Base-by-base conservation (phyloP, 2,329 filamentous ascomycete genomes). In the Mollisiaceae sp. region DNA sequence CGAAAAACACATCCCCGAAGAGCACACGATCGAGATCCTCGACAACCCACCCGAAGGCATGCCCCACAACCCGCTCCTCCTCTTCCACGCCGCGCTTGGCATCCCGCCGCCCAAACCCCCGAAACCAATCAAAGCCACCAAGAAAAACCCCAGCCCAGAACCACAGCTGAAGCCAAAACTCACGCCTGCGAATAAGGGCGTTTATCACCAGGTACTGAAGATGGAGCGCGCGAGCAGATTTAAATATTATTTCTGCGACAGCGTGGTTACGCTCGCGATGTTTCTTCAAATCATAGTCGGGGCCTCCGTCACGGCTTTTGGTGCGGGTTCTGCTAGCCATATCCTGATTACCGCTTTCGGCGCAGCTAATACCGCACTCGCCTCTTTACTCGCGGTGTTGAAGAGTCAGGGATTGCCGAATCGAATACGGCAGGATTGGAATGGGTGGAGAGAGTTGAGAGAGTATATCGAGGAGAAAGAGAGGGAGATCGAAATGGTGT, bases 311-410 rank as follows among this genome's bases (percentile, higher is more conserved):
- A 83, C 82, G 0, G 79, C 80, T 0, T 74, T 84, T n/a, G 82
- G 82, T 0, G 78, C 82, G 0, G 74, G 73, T 0, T 77, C 80
- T 24, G 79, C 82, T 0, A 77, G 81, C 32, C 82, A 88, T 68
- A 73, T 84, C 24, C 85, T 68, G 18, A 69, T 90, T 73, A 86
- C 85, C 15, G 75, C 84, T 0, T 78, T 90, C 1, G 87, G 88
- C 8, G 87, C 86, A 0, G 74, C 86, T 12, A 90, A 90, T 71
- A 89, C 86, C 2, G 77, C 89, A 2, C 79, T 90, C 9, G 87
- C 87, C 1, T 87, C 88, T 35, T 77, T 88, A 0, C 75, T 90
- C 24, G 86, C 87, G 0, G 82, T 84, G 4, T 72, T 84, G 60
- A 84, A 83, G 70, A 80, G 81, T 3, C 81, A 82, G 36, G 83